Evolutionary conservation across 352 stramenopile genomes (phyloP).

Genomic region (Peronosclerospora sorghi): DNA sequence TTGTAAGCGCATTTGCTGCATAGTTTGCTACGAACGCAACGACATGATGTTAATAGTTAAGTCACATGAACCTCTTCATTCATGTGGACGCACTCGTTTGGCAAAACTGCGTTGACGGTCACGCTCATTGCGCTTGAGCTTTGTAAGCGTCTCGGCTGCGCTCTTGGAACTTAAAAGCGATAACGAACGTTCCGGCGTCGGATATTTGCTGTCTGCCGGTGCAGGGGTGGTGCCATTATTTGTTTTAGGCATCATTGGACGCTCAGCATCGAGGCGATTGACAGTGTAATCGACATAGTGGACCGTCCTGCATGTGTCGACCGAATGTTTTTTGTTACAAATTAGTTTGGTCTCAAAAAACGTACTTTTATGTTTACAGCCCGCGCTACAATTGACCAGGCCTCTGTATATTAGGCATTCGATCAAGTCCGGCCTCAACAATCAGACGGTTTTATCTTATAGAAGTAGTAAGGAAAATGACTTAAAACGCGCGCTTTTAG

Average conservation of each 20-base stretch:
- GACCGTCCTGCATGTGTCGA: too few species aligned
- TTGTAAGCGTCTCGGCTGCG: conserved; percentile 17
- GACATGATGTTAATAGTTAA: background rate
- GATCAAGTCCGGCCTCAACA: too few species aligned
- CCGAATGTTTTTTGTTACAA: too few species aligned
- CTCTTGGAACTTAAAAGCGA: background rate
- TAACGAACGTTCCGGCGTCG: conserved; percentile 3
- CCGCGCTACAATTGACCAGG: too few species aligned
- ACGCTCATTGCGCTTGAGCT: conserved; percentile 41
- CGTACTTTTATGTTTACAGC: too few species aligned
- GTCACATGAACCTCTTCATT: background rate
- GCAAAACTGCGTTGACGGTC: conserved; percentile 42
- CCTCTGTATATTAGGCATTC: too few species aligned
- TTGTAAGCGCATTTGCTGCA: conserved; percentile 35
- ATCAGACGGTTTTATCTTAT: too few species aligned
- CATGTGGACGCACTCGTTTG: conserved; percentile 27
- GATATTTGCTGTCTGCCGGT: conserved; percentile 4
- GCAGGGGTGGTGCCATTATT: conserved; percentile 11
- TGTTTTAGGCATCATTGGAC: background rate
- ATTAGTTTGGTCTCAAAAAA: too few species aligned
- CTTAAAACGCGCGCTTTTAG: too few species aligned
- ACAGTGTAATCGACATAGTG: too few species aligned
- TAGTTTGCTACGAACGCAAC: conserved; percentile 22
- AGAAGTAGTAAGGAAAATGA: too few species aligned
- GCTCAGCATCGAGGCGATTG: too few species aligned